Percentiles rank a stretch among this genome's conserved stretches.
These are phyloP conservation scores for Elongisporangium undulatum DNA, from an alignment of 352 stramenopile species.

Conservation along the genomic window DNA sequence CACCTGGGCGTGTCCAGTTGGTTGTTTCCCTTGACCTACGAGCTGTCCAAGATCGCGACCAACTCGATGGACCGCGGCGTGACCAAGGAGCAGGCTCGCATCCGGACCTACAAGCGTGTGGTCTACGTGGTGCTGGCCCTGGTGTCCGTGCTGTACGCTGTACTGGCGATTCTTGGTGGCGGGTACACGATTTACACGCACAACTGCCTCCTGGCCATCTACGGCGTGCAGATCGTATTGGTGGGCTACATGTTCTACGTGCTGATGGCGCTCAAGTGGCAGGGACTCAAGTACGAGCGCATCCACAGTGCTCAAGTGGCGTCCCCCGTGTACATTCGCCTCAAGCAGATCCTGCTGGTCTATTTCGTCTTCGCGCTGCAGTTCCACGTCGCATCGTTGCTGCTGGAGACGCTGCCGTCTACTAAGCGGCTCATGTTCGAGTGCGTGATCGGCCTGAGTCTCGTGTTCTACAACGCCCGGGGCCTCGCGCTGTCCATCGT, in stretches of 20 bases:
- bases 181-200: slow-evolving; percentile 40
- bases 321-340: slow-evolving; percentile 47
- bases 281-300: slow-evolving; percentile 45
- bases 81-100: slow-evolving; percentile 30
- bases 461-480: slow-evolving; percentile 19
- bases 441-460: slow-evolving; percentile 16
- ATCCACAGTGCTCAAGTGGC: slow-evolving; percentile 46
- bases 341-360: slow-evolving; percentile 56
- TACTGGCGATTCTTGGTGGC: slow-evolving; percentile 15
- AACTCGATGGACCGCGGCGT: slow-evolving; percentile 62
- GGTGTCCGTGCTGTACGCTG: slow-evolving; percentile 22
- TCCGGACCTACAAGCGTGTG: slow-evolving; percentile 27
- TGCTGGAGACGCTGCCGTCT: slow-evolving; percentile 7
- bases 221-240: slow-evolving; percentile 38
- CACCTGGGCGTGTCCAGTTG: slow-evolving; percentile 46
- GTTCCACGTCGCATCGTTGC: slow-evolving; percentile 30
- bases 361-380: slow-evolving; percentile 40
- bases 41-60: slow-evolving; percentile 48
- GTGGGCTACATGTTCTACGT: slow-evolving; percentile 38
- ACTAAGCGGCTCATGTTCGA: slow-evolving; percentile 12
- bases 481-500: slow-evolving; percentile 15
- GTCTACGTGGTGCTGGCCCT: slow-evolving; percentile 22
- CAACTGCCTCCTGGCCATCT: slow-evolving; percentile 30
- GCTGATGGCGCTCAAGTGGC: slow-evolving; percentile 32
- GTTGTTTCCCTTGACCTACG: slow-evolving; percentile 47